These are phyloP conservation scores for Escallonia herrerae DNA, from an alignment of 129 eudicot genomes.

Conservation along the genomic window DNA sequence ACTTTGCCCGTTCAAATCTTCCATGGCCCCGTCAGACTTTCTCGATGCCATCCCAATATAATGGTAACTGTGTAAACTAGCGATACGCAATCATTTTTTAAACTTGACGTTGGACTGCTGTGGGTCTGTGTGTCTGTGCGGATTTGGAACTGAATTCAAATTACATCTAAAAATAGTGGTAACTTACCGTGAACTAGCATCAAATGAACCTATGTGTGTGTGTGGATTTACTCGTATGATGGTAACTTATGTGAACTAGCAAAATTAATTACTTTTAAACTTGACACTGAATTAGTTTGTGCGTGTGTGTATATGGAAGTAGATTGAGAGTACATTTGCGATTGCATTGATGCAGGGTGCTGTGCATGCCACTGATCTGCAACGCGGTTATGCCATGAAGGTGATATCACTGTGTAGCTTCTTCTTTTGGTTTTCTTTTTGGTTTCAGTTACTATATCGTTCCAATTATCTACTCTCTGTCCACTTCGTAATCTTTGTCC, in stretches of 20 bases:
- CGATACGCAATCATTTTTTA: not conserved
- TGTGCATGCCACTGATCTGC: conserved; percentile 25
- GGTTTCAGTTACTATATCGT: not conserved
- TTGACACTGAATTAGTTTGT: no score
- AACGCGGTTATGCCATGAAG: conserved; percentile 21
- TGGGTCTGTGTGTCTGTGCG: no score
- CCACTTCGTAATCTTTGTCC: not conserved
- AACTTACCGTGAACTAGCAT: no score
- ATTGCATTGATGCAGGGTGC: conserved; percentile 32
- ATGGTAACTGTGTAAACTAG: conserved; percentile 24
- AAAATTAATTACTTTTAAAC: no score
- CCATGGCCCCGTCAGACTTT: conserved; percentile 25
- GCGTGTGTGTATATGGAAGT: no score
- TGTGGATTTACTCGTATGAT: not conserved
- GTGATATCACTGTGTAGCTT: conserved; percentile 13
- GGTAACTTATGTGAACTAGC: no score
- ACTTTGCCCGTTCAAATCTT: conserved; percentile 44
- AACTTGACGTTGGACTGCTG: not conserved
- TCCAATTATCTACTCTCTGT: no score
- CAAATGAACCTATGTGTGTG: conserved; percentile 1
- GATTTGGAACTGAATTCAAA: not conserved
- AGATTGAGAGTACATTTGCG: not conserved
- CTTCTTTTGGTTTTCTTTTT: no score
- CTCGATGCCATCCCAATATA: conserved; percentile 26
- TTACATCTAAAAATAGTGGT: not conserved